Base-by-base conservation (phyloP, 768 basidiomycete species). In the Suillus subluteus region DNA sequence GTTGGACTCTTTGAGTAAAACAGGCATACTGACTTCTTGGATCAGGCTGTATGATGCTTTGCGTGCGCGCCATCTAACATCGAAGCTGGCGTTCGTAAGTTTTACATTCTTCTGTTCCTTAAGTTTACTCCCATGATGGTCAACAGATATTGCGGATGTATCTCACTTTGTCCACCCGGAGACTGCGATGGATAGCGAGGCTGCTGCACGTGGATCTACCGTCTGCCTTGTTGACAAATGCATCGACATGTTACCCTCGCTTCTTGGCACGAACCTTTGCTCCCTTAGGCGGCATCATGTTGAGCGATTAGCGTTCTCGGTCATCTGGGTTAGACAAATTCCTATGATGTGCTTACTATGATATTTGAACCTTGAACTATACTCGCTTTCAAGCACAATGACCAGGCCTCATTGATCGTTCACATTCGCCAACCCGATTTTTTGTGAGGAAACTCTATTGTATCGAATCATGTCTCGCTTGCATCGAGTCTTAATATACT, bases 181-280 rank as follows among this genome's bases (percentile, higher is more conserved):
- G 72, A 99, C 92, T 50, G 88, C 96, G 0, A 99, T 99, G 95
- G 97, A 99, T 71, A 89, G 81, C 55, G 97, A 99, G 76, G 97
- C 97, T 23, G 94, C 96, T n/a, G 86, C 95, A 21, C 84, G 97
- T 67, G 97, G 97, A 6, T 98, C 97, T 6, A 99, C 97, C 0
- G 97, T 99, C 1, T 99, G 98, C 76, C 87, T 99, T 2, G 97
- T 99, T 6, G 97, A 99, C 82, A 97, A 96, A 78, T 92, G 97
- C 41, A 95, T 99, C 62, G 97, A 99, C 81, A 99, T 99, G 97
- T 83, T 99, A 58, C 98, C 98, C 0, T 82, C 90, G 4, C 83
- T 99, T 11, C 83, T 99, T 7, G 98, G 98, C 1, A 99, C 96
- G 1, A 99, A 99, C 73, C 79, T 99, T 15, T 99, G 97, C 75